Conservation (phyloP, 352 stramenopile genomes). For the Thalassiosira mediterranea region DNA sequence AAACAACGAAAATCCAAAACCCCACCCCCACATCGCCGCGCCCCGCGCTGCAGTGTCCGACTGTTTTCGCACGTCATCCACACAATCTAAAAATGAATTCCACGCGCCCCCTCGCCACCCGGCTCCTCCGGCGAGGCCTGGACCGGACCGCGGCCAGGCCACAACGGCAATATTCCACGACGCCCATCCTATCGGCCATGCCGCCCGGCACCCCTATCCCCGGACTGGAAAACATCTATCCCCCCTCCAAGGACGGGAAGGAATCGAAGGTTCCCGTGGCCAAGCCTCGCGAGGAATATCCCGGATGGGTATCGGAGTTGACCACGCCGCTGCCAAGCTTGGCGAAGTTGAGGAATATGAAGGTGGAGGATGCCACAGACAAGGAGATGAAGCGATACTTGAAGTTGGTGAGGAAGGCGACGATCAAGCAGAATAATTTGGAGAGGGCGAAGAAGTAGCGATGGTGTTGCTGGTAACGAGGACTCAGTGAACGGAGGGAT, state of each 20-base stretch:
- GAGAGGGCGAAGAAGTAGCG: too few species aligned
- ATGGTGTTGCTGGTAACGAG: too few species aligned
- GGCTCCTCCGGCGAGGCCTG: too few species aligned
- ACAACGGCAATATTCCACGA: conserved; percentile 16
- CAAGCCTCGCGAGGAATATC: conserved; percentile 53
- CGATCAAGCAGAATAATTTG: conserved; percentile 54
- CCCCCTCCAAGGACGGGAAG: conserved; percentile 23
- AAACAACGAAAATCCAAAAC: too few species aligned
- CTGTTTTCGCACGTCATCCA: too few species aligned
- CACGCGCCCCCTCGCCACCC: too few species aligned
- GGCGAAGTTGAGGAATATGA: conserved; percentile 58
- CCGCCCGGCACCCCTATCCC: conserved; percentile 58
- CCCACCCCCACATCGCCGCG: too few species aligned
- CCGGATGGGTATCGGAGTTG: conserved; percentile 56
- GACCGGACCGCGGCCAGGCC: neutral
- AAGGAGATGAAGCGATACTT: conserved; percentile 58
- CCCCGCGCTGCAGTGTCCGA: too few species aligned
- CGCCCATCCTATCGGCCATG: conserved; percentile 36
- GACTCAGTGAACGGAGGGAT: too few species aligned
- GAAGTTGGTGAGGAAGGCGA: conserved; percentile 54
- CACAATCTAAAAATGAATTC: too few species aligned
- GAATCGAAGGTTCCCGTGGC: conserved; percentile 28
- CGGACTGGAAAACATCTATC: conserved; percentile 49
- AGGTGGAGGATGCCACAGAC: conserved; percentile 53
- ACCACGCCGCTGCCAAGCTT: conserved; percentile 34